Evolutionary conservation across 179 eudicot species (phyloP).

Genomic region (Beta macrorhiza): DNA sequence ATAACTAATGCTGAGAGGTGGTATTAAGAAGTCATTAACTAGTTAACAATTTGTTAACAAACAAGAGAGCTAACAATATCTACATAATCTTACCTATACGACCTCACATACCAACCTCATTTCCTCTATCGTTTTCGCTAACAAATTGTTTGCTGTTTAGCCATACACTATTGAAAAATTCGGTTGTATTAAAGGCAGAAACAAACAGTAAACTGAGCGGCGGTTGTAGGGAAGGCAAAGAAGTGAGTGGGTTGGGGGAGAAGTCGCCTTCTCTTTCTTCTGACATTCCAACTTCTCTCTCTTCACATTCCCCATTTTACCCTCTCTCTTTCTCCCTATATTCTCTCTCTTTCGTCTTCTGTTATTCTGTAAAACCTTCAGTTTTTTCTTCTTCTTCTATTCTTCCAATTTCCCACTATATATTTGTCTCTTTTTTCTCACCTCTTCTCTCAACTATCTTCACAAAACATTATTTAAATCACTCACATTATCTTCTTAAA

Average conservation of each 20-base stretch:
- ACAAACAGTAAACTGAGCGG: conserved; percentile 11
- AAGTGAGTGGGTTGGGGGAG: conserved; percentile 34
- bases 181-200: background rate
- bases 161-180: too few species aligned
- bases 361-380: background rate
- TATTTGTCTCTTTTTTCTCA: conserved; percentile 22
- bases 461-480: background rate
- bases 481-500: conserved; percentile 14
- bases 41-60: too few species aligned
- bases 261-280: conserved; percentile 58
- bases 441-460: conserved; percentile 7
- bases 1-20: too few species aligned
- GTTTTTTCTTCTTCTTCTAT: background rate
- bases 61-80: too few species aligned
- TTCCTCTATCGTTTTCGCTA: too few species aligned
- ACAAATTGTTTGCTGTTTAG: too few species aligned
- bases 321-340: conserved; percentile 1
- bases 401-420: conserved; percentile 15
- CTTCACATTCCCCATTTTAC: conserved; percentile 19
- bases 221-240: conserved; percentile 6
- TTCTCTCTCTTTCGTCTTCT: conserved; percentile 10
- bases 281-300: conserved; percentile 65
- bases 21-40: too few species aligned
- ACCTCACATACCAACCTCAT: too few species aligned
- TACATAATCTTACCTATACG: too few species aligned